These are phyloP conservation scores for Melastoma candidum DNA, from an alignment of 441 rosid genomes.

Conservation along the genomic window DNA sequence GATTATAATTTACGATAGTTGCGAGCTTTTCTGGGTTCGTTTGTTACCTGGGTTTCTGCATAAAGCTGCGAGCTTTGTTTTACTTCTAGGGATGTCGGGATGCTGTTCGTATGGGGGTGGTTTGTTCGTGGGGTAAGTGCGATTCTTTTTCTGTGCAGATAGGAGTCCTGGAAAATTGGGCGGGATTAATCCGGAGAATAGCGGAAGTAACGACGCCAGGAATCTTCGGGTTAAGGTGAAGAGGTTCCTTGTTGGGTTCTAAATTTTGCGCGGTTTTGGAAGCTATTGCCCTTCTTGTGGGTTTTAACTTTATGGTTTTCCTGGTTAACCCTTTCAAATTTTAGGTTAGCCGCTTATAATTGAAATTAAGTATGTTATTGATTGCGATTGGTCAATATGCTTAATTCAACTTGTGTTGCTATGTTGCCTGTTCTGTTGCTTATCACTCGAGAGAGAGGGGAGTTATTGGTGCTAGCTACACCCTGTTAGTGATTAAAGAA, in stretches of 20 bases:
- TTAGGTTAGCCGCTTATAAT: too few relatives aligned
- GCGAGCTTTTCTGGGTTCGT: slow-evolving; percentile 1
- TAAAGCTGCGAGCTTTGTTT: background rate
- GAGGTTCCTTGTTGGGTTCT: background rate
- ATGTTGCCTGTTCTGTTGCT: too few relatives aligned
- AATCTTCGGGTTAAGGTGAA: slow-evolving; percentile 86
- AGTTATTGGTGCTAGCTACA: too few relatives aligned
- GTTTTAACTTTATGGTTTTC: background rate
- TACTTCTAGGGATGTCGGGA: slow-evolving; percentile 4
- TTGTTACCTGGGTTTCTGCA: background rate
- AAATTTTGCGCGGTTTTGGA: background rate
- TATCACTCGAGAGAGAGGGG: too few relatives aligned
- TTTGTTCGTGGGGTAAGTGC: slow-evolving; percentile 10
- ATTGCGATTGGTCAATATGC: too few relatives aligned
- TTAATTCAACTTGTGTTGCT: too few relatives aligned
- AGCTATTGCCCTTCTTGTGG: background rate
- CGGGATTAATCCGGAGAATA: slow-evolving; percentile 45
- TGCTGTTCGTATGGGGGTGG: slow-evolving; percentile 9
- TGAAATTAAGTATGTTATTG: too few relatives aligned
- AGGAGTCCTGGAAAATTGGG: slow-evolving; percentile 53
- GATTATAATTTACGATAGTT: slow-evolving; percentile 7
- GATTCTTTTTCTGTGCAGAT: slow-evolving; percentile 24
- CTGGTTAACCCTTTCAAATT: too few relatives aligned
- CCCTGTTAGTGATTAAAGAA: too few relatives aligned
- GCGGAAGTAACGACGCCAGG: slow-evolving; percentile 48